Base-by-base conservation (phyloP, 768 basidiomycete species). In the Epithele typhae region DNA sequence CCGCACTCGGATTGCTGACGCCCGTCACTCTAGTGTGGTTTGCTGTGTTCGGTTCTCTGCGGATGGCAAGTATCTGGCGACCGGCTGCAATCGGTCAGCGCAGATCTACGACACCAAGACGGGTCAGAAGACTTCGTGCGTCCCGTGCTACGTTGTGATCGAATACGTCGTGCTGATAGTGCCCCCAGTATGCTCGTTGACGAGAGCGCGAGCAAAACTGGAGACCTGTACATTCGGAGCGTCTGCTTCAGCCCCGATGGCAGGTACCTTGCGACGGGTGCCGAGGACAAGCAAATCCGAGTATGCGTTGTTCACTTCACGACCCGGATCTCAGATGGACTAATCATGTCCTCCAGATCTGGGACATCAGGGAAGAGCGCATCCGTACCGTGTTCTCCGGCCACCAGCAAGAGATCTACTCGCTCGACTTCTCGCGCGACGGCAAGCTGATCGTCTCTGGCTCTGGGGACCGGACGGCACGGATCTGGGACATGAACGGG, bases 11-110 rank as follows among this genome's bases (percentile, higher is more conserved):
- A n/a, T n/a, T n/a, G n/a, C n/a, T 47, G 25, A 36, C 40, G 10
- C 40, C 34, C n/a, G n/a, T n/a, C n/a, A n/a, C n/a, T 18, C n/a
- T 24, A 86, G 85, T 49, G 86, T 87, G 19, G 85, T 87, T 8
- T 90, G 94, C 58, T 96, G 93, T 59, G 92, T 96, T 22, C 79
- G 87, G 49, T 95, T 96, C 69, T 95, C 92, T 42, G 88, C 91
- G 12, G 93, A 98, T 65, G 92, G 94, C 22, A 92, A 89, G 64
- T 83, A 75, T 51, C 78, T 97, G 25, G 95, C 95, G 24, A 97
- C 95, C 4, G 95, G 95, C 11, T 98, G 94, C 68, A 98, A 98
- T 68, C 77, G 91, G 34, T 91, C 92, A 0, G 92, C 93, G 17
- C 93, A 96, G 65, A 93, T 98, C 46, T 97, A 89, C 63, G 92